Evolutionary conservation across 1,139 yeast genomes (phyloP).

Genomic region (Hyphopichia pseudoburtonii): DNA sequence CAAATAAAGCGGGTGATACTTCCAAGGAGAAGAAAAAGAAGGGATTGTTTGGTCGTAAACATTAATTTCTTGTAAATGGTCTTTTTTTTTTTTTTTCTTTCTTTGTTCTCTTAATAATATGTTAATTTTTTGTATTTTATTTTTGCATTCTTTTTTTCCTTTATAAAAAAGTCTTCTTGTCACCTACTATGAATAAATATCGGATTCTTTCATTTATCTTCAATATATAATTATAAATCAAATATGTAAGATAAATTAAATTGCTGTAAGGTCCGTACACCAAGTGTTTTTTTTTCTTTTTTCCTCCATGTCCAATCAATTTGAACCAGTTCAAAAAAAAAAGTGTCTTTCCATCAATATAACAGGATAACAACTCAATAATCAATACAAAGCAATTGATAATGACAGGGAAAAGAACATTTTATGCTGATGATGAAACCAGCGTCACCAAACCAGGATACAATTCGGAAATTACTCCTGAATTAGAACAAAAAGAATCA

Average conservation of each 20-base stretch:
- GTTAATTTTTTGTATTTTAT: not conserved
- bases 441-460: conserved; percentile 49
- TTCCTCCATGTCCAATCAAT: not conserved
- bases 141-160: not conserved
- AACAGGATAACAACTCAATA: not conserved
- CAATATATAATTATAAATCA: too few relatives aligned
- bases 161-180: not conserved
- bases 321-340: not conserved
- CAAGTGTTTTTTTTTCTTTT: not conserved
- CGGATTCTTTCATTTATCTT: too few relatives aligned
- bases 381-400: not conserved
- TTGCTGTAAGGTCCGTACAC: not conserved
- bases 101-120: not conserved
- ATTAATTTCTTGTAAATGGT: conserved; percentile 6
- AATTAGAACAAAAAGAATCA: conserved; percentile 39
- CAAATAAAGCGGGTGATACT: conserved; percentile 14
- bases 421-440: conserved; percentile 54
- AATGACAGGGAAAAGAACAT: conserved; percentile 29
- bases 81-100: not conserved
- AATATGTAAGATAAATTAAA: too few relatives aligned
- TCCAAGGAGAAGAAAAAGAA: conserved; percentile 26
- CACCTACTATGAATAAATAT: too few relatives aligned
- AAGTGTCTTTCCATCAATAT: not conserved
- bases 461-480: conserved; percentile 33
- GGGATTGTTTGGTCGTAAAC: conserved; percentile 35